Base-by-base conservation (phyloP, 2,329 filamentous ascomycete genomes). In the Didymella pinodella region DNA sequence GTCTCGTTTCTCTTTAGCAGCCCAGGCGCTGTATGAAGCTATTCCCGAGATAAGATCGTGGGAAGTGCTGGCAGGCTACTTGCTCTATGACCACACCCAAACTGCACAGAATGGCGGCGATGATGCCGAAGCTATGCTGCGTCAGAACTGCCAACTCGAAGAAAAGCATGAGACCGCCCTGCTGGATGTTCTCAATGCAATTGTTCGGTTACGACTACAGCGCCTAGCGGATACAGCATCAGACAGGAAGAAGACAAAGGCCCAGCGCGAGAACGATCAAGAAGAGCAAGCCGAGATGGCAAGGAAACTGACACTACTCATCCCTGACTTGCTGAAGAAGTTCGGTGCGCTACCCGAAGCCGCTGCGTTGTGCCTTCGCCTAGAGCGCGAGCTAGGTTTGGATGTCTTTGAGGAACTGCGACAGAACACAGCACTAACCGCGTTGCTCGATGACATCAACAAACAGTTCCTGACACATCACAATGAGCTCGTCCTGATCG, bases 401-500 rank as follows among this genome's bases (percentile, higher is more conserved):
- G 90, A 94, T 40, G 86, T 93, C 22, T 96, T 98, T 72, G 90
- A 93, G 72, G 91, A 96, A 70, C 82, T 98, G 36, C 89, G 93
- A 50, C 93, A 97, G 74, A 92, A 96, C 65, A 87, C 92, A 0
- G 88, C 90, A 1, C 96, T 96, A 72, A 86, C 89, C 7, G 87
- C 89, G 22, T 81, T 98, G 29, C 82, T 99, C 1, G 93, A 97
- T 66, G 93, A 97, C 70, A 92, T 98, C 67, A 93, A 91, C 75
- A 92, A 92, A 57, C 95, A 99, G 69, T 98, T 99, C 79, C 88
- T 90, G 68, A 88, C 92, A n/a, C 95, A 99, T 72, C 91, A 91
- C 43, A 92, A 96, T 70, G 90, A 91, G 68, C 86, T 86, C 54
- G 93, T 98, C 18, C 83, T 99, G 45, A 87, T 88, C 11, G 93